These are phyloP conservation scores for Phialocephala sp. DNA, from an alignment of 2,329 filamentous ascomycete species.

Conservation along the genomic window DNA sequence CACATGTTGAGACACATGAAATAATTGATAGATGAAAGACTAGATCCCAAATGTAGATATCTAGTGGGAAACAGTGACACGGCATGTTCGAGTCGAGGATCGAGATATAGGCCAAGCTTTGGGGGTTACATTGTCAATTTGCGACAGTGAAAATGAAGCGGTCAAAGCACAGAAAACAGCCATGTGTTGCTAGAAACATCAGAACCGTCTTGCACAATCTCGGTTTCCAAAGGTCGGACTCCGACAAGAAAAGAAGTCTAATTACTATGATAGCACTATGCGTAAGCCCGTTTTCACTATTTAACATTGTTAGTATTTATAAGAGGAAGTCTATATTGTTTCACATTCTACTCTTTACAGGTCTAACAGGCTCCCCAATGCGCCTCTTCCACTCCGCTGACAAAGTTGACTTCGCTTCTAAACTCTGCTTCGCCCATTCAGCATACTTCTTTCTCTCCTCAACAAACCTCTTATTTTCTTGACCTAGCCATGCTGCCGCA, in stretches of 20 bases:
- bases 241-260: too few species aligned
- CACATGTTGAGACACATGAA: neutral
- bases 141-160: too few species aligned
- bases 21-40: neutral
- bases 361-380: constrained; percentile 27
- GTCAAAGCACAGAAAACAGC: too few species aligned
- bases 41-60: neutral
- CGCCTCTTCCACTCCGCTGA: constrained; percentile 56
- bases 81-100: neutral
- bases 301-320: neutral
- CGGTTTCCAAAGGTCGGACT: too few species aligned
- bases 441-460: constrained; percentile 61
- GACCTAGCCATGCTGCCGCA: constrained; percentile 60
- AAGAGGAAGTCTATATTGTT: neutral
- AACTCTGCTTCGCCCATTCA: constrained; percentile 53
- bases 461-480: constrained; percentile 63
- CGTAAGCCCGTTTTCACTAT: too few species aligned
- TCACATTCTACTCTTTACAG: constrained; percentile 27
- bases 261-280: too few species aligned
- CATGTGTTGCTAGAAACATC: too few species aligned
- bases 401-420: constrained; percentile 61
- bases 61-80: neutral
- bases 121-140: too few species aligned
- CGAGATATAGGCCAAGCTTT: neutral
- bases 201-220: too few species aligned